Evolutionary conservation across 2,329 filamentous ascomycete species (phyloP).

Genomic region (Thielaviopsis musarum): DNA sequence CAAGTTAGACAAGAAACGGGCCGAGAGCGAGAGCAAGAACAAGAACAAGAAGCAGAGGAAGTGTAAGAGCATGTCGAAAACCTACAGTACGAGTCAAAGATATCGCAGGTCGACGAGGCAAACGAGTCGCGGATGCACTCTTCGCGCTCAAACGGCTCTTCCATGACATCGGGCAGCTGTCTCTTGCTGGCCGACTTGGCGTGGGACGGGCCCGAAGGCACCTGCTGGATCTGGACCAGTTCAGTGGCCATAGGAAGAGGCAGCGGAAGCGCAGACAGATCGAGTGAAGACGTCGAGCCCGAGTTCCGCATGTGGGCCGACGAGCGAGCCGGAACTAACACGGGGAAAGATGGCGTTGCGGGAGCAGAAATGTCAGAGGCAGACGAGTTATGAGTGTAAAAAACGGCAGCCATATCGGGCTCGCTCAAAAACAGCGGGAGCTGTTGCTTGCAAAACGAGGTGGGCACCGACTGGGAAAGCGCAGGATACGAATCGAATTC

Average conservation of each 20-base stretch:
- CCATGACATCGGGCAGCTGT: constrained; percentile 64
- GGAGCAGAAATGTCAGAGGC: constrained; percentile 54
- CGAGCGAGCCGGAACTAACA: background rate
- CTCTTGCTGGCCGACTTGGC: constrained; percentile 35
- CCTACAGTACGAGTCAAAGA: constrained; percentile 57
- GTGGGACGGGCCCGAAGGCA: constrained; percentile 16
- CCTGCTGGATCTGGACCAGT: constrained; percentile 2
- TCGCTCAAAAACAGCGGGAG: constrained; percentile 14
- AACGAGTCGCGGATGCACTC: constrained; percentile 28
- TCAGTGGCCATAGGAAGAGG: constrained; percentile 25
- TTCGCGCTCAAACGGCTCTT: constrained; percentile 60
- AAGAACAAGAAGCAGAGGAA: background rate
- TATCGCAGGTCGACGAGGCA: constrained; percentile 27
- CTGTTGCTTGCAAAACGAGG: constrained; percentile 6
- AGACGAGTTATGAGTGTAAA: constrained; percentile 35
- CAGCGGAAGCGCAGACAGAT: constrained; percentile 18
- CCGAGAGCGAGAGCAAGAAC: background rate
- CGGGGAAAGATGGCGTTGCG: constrained; percentile 51
- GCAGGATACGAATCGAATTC: constrained; percentile 11
- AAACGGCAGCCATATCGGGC: constrained; percentile 23
- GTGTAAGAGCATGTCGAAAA: constrained; percentile 24
- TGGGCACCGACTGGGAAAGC: constrained; percentile 6
- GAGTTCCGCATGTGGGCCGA: constrained; percentile 37
- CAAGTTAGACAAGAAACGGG: constrained; percentile 14
- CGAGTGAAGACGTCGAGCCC: constrained; percentile 66